Percentiles rank a stretch among this genome's conserved stretches.
These are phyloP conservation scores for Candida sonorensis DNA, from an alignment of 805 yeast genomes.

Conservation along the genomic window DNA sequence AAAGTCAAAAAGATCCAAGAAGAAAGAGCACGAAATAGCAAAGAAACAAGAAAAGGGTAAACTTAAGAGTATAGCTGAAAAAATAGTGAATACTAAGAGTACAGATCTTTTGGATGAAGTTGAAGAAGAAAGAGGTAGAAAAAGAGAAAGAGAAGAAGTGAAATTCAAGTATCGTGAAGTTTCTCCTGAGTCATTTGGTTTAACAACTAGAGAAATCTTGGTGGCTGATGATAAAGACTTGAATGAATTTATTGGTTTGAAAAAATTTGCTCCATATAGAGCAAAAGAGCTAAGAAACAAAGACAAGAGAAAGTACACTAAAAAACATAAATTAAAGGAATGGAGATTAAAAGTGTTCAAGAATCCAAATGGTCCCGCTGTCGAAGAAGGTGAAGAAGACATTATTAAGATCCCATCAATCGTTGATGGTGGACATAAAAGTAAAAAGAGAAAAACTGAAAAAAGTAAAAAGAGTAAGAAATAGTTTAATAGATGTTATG, in stretches of 20 bases:
- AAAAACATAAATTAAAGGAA: conserved; percentile 73
- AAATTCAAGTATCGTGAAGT: conserved; percentile 87
- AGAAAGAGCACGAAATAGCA: conserved; percentile 44
- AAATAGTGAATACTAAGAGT: conserved; percentile 70
- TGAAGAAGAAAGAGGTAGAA: conserved; percentile 58
- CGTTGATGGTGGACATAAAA: conserved; percentile 20
- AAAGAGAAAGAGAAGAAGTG: conserved; percentile 38
- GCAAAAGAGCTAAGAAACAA: conserved; percentile 61
- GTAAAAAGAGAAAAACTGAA: conserved; percentile 11
- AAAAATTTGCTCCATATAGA: conserved; percentile 91
- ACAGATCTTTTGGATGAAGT: conserved; percentile 61
- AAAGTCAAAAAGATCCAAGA: conserved; percentile 47
- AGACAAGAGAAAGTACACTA: conserved; percentile 79
- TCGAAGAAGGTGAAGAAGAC: conserved; percentile 30
- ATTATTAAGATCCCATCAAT: conserved; percentile 22
- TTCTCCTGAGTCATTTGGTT: conserved; percentile 88
- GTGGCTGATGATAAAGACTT: conserved; percentile 83
- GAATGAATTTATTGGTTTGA: conserved; percentile 79
- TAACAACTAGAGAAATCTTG: conserved; percentile 78
- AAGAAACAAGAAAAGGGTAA: conserved; percentile 57
- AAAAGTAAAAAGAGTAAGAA: conserved; percentile 2
- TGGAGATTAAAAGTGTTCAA: conserved; percentile 86
- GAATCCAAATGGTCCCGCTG: conserved; percentile 43
- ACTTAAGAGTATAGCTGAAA: conserved; percentile 62
- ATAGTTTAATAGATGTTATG: not conserved